phyloP scores from a whole-genome alignment of 2,329 filamentous ascomycete genomes.

The Uncinocarpus reesii region DNA sequence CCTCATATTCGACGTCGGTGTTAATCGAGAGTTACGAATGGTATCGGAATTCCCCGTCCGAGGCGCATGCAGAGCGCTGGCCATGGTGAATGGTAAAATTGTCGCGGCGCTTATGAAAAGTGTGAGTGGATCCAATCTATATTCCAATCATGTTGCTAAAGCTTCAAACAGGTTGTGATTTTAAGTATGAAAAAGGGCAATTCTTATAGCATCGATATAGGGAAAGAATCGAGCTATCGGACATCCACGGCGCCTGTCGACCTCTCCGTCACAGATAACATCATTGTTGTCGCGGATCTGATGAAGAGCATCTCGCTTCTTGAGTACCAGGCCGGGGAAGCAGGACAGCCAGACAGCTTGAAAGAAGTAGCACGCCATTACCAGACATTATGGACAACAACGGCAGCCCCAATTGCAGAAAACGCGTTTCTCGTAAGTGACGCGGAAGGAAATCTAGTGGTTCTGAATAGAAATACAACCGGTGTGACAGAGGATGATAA shows the following conservation, averaged over 20 bases:
- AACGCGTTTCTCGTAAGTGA: constrained; percentile 76
- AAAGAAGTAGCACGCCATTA: constrained; percentile 69
- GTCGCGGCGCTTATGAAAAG: constrained; percentile 87
- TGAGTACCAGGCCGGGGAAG: constrained; percentile 52
- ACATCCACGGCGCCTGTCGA: constrained; percentile 77
- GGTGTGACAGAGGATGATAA: constrained; percentile 67
- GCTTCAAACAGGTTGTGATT: constrained; percentile 43
- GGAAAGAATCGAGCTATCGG: constrained; percentile 64
- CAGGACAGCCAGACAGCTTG: constrained; percentile 52
- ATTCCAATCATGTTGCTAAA: no score
- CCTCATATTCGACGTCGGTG: constrained; percentile 65
- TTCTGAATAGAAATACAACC: constrained; percentile 62
- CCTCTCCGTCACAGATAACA: constrained; percentile 59
- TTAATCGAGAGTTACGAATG: constrained; percentile 60
- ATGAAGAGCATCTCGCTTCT: constrained; percentile 86
- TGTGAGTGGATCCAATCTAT: constrained; percentile 37
- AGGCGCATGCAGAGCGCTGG: constrained; percentile 71
- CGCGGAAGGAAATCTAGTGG: constrained; percentile 74
- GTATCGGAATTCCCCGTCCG: constrained; percentile 60
- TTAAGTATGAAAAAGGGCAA: constrained; percentile 40
- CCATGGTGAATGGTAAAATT: constrained; percentile 63
- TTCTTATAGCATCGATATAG: constrained; percentile 42
- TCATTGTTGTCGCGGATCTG: constrained; percentile 76
- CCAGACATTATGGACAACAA: constrained; percentile 71
- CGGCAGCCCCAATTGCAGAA: constrained; percentile 59